Evolutionary conservation across 2,329 filamentous ascomycete genomes (phyloP).

Genomic region (Scedosporium minutisporum): DNA sequence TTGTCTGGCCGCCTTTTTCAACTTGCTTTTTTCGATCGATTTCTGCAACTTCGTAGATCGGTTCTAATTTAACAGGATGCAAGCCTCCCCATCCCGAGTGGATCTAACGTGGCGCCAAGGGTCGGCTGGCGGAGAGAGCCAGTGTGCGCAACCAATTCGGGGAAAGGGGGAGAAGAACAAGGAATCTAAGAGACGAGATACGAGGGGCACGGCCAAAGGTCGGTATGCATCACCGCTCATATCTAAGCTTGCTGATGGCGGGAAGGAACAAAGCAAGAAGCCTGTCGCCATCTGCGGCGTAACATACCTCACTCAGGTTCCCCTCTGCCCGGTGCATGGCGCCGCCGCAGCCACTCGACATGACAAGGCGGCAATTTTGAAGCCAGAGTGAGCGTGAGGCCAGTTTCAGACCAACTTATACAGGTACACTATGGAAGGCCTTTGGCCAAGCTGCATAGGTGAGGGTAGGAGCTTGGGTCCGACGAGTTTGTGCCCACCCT

Average conservation of each 20-base stretch:
- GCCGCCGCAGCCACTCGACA: not conserved
- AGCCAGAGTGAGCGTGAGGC: too few relatives aligned
- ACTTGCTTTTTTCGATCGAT: not conserved
- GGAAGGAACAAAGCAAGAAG: too few relatives aligned
- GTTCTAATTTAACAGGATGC: not conserved
- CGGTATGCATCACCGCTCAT: too few relatives aligned
- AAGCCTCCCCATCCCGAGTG: not conserved
- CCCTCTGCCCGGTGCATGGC: not conserved
- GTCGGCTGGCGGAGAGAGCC: not conserved
- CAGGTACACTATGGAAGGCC: too few relatives aligned
- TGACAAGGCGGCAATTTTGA: not conserved
- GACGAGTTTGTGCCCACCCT: too few relatives aligned
- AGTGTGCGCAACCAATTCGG: not conserved
- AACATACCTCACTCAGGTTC: not conserved
- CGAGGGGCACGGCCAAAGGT: too few relatives aligned
- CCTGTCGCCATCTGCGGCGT: not conserved
- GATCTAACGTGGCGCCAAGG: not conserved
- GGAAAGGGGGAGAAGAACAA: too few relatives aligned
- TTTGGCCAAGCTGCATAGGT: too few relatives aligned
- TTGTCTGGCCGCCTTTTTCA: not conserved
- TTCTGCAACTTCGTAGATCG: not conserved
- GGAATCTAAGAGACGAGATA: too few relatives aligned
- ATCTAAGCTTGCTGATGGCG: too few relatives aligned
- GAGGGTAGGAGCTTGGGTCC: too few relatives aligned
- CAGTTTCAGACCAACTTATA: too few relatives aligned